These are phyloP conservation scores for Penicilliopsis zonata DNA, from an alignment of 495 filamentous ascomycete genomes.

Conservation along the genomic window DNA sequence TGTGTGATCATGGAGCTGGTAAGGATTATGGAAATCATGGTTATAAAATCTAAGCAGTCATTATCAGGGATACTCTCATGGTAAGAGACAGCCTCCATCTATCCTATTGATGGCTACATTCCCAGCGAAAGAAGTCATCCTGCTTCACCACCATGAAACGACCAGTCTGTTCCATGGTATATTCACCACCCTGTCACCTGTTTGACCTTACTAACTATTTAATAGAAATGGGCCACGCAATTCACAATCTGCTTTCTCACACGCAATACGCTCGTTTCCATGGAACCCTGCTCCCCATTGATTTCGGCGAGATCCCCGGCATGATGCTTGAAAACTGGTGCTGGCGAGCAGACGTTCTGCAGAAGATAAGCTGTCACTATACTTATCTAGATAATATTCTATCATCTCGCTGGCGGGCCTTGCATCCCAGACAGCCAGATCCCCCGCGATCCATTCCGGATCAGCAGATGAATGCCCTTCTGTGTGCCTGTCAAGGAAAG, in stretches of 20 bases:
- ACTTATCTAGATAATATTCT: not conserved
- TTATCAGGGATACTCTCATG: too few relatives aligned
- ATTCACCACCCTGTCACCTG: not conserved
- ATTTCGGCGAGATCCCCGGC: not conserved
- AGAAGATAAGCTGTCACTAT: not conserved
- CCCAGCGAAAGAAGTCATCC: not conserved
- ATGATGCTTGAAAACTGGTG: not conserved
- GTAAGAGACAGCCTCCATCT: not conserved
- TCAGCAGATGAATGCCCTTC: not conserved
- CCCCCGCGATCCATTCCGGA: not conserved
- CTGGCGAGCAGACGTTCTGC: not conserved
- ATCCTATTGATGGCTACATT: not conserved
- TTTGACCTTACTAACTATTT: not conserved
- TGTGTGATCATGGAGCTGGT: not conserved
- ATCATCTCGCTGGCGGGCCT: not conserved
- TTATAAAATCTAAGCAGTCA: too few relatives aligned
- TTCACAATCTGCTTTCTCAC: not conserved
- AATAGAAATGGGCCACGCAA: not conserved
- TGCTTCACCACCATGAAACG: not conserved
- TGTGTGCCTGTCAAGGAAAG: not conserved
- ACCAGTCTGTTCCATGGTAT: not conserved
- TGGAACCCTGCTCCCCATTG: not conserved
- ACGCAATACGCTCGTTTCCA: not conserved
- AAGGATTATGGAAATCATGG: too few relatives aligned
- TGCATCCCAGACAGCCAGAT: not conserved